These are phyloP conservation scores for Mycena rosella DNA, from an alignment of 768 basidiomycete species.

Conservation along the genomic window DNA sequence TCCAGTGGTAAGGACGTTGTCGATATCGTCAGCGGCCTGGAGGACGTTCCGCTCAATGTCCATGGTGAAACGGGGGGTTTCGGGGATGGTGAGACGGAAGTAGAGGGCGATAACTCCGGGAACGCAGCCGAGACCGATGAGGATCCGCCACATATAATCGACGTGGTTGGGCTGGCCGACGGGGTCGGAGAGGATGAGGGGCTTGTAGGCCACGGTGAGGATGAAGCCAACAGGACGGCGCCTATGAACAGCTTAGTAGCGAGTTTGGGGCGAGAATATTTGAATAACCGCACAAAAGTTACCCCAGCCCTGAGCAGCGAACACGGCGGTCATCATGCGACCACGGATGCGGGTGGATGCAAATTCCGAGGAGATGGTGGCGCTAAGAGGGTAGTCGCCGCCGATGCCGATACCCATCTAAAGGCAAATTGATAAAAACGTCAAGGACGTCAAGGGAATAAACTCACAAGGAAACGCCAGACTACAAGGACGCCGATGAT, in stretches of 20 bases:
- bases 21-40: slow-evolving; percentile 81
- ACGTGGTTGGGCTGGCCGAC: slow-evolving; percentile 60
- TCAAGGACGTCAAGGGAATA: no score
- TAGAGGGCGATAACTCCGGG: slow-evolving; percentile 87
- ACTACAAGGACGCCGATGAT: slow-evolving; percentile 84
- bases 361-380: slow-evolving; percentile 92
- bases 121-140: slow-evolving; percentile 90
- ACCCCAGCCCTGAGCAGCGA: slow-evolving; percentile 90
- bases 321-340: slow-evolving; percentile 91
- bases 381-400: slow-evolving; percentile 89
- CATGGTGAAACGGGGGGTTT: slow-evolving; percentile 93
- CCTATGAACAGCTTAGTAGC: no score
- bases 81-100: slow-evolving; percentile 94
- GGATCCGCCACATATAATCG: slow-evolving; percentile 87
- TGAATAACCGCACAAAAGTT: slow-evolving; percentile 73
- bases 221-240: slow-evolving; percentile 78
- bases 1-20: slow-evolving; percentile 70
- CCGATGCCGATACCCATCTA: slow-evolving; percentile 88
- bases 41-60: slow-evolving; percentile 89
- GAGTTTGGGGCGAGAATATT: slow-evolving; percentile 12
- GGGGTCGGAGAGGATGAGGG: slow-evolving; percentile 58
- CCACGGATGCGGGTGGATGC: slow-evolving; percentile 83
- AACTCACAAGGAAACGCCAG: slow-evolving; percentile 81
- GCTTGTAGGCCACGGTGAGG: slow-evolving; percentile 77
- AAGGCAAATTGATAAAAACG: no score